Evolutionary conservation across 768 basidiomycete species (phyloP), one percentile per base, ranked within the genome.

Genomic region (Xerocomellus intermedius): DNA sequence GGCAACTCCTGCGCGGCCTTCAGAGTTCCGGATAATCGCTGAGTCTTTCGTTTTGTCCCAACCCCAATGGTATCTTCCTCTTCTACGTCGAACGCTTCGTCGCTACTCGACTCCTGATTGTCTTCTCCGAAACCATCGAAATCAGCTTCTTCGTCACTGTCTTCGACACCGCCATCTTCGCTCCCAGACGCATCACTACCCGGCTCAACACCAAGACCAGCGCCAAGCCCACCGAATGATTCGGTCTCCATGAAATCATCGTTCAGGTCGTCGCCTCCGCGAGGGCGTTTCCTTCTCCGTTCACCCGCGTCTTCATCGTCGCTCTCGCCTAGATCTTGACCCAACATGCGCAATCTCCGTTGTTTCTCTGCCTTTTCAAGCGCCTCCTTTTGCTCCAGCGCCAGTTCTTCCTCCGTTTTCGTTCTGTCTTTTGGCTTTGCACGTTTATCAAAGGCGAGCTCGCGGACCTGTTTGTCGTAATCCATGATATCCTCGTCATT

Each of bases 331-430:
- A 83, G 84, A 26, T 84, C 83, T 56, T 90, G 74, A 5, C 97
- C 97, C 46, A 88, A 70, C 95, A 98, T 97, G 22, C 97, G 83
- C 62, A 84, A 76, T 45, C 86, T 69, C 28, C 97, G 79, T 59
- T 77, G 80, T 62, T 81, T 77, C 73, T 99, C 97, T 1, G 91
- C 91, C 69, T 85, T 87, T 73, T 95, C 90, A 50, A 99, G 72
- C 5, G 82, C 79, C 61, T 91, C 89, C 63, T 92, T 94, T 65
- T 89, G 91, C 57, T 96, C 94, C 56, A 88, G 55, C 5, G 94
- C 95, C 28, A 94, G 64, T 65, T 99, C 97, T 64, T 98, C 94
- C 64, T 97, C 96, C 0, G 95, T 98, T 75, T 97, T 98, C 28
- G 92, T 94, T 52, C 97, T 76, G 69, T 99, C 91, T 67, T 93